Evolutionary conservation across 768 basidiomycete genomes (phyloP), one percentile per base, ranked within the genome.

Genomic region (Termitomyces titanicus): DNA sequence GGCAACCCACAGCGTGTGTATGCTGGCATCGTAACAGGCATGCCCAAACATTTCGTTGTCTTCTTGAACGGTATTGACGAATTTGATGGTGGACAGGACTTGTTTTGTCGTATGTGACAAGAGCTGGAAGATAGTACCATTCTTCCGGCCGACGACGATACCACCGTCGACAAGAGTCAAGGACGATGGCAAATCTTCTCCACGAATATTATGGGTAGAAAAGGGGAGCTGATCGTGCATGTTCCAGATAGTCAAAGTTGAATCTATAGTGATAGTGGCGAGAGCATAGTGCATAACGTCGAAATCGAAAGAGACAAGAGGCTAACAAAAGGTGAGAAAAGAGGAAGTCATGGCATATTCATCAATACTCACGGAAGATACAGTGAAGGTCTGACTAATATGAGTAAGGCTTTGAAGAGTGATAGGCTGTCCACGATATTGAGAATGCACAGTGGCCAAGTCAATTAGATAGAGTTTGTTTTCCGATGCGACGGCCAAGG

Each of bases 21-120:
- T 92, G 43, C 89, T 76, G 0, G 88, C 79, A 71, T 94, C 92
- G 65, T 94, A 94, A 63, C 82, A 86, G 60, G 88, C 83, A 64
- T 94, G 92, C 13, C 92, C 89, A 67, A 92, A 94, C 89, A 94
- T 93, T 9, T 91, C 89, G 15, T 75, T 76, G 63, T 92, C 91
- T 39, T 93, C 91, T 56, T 78, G 80, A 46, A 57, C 67, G 20
- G 83, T 84, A 59, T 85, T 88, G 63, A 88, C 73, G 64, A 94
- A 94, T 65, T 84, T 89, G 70, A 92, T 76, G 6, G 87, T 91
- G 13, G 92, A 89, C 29, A 91, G 74, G 2, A 93, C 80, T 45
- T 76, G 77, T 68, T 86, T 88, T 56, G 83, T 84, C 51, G 87
- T 84, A 47, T 82, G 77, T n/a, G 89, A 86, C 34, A 94, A 75